Base-by-base conservation (phyloP, 2,329 filamentous ascomycete genomes). In the Fusarium musae region DNA sequence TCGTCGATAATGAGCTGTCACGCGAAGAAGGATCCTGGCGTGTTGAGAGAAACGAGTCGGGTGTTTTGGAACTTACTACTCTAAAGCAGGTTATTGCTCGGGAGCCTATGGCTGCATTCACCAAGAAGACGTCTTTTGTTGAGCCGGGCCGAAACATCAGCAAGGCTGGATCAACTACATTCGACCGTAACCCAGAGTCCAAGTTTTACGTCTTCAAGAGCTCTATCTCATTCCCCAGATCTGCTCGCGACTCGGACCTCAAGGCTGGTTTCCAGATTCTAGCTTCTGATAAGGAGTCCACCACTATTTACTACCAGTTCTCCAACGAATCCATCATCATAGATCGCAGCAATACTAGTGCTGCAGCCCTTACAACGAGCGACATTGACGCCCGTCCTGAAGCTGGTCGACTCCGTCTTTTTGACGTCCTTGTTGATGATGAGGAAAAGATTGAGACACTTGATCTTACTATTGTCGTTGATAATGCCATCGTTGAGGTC, bases 271-370 rank as follows among this genome's bases (percentile, higher is more conserved):
- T 85, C 66, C 79, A 81, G 53, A 83, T 85, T 46, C 72, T 85
- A 6, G 79, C 81, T 4, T 84, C 83, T 9, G 74, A 81, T 6
- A 72, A 81, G 30, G 84, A 85, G 72, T 79, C 78, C 16, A 85
- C 84, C 9, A 80, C 77, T 16, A 81, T 85, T 43, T 84, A 84
- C 74, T 85, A 85, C 72, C 83, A 85, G 54, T 84, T 85, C 72
- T 82, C 80, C 6, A 84, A 85, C 70, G 84, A 85, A 71, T 82
- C 80, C 26, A 66, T 85, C 46, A 77, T 84, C 39, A 76, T 85
- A 26, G 83, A 85, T 58, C 81, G 83, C 9, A 80, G 77, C 37
- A 83, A 83, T 42, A 80, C 83, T 7, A 84, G 83, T 47, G 84
- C 84, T 15, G 83, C 81, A 3, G 81, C 82, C 1, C 59, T 72